Percentiles rank a stretch among this genome's conserved stretches.
phyloP scores from a whole-genome alignment of 1,139 yeast species.

The Geotrichum bryndzae region DNA sequence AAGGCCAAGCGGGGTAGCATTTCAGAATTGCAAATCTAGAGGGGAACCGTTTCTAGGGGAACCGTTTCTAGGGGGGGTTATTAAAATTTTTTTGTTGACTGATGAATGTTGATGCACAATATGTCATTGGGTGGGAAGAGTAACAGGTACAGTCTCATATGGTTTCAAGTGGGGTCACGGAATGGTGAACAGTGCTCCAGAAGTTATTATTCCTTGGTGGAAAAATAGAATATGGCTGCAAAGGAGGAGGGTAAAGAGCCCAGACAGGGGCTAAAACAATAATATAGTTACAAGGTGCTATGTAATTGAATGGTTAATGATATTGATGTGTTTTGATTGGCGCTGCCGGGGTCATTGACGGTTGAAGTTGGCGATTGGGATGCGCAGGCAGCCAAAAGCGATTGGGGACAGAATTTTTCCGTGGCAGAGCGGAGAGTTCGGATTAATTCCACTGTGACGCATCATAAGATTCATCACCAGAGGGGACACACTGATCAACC shows the following conservation, averaged over 20 bases:
- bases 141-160: not conserved
- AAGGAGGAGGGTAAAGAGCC: too few species aligned
- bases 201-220: too few species aligned
- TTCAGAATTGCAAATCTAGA: conserved; percentile 6
- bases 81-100: not conserved
- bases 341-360: not conserved
- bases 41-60: too few species aligned
- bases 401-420: not conserved
- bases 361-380: not conserved
- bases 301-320: too few species aligned
- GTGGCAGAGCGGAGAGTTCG: not conserved
- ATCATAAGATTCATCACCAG: not conserved
- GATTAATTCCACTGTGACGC: not conserved
- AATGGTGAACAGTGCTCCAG: not conserved
- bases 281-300: too few species aligned
- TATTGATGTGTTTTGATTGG: too few species aligned
- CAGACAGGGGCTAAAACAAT: too few species aligned
- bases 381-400: not conserved
- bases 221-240: too few species aligned
- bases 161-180: not conserved
- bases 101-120: not conserved
- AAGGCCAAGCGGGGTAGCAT: conserved; percentile 1
- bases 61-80: too few species aligned
- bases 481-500: not conserved
- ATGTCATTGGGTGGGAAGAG: not conserved